Evolutionary conservation across 805 yeast genomes (phyloP).

Genomic region (Priceomyces melissophilus): DNA sequence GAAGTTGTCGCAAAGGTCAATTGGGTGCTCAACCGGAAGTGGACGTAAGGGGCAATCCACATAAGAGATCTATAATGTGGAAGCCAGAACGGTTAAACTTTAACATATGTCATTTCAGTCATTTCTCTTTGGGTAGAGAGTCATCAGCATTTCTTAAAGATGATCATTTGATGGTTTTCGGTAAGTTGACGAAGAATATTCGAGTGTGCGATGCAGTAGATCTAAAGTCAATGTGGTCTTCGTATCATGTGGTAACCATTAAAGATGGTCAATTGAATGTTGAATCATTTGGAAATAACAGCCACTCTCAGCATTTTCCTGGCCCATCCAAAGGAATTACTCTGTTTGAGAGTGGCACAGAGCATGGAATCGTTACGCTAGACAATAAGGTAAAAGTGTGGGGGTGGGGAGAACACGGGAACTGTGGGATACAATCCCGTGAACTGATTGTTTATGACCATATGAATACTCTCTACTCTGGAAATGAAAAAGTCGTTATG

Average conservation of each 20-base stretch:
- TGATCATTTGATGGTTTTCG: conserved; percentile 13
- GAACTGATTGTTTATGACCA: conserved; percentile 34
- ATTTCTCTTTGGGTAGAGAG: conserved; percentile 53
- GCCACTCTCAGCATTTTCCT: conserved; percentile 62
- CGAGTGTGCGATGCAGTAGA: conserved; percentile 1
- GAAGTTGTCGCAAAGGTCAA: conserved; percentile 64
- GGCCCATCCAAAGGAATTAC: conserved; percentile 8
- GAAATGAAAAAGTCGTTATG: conserved; percentile 18
- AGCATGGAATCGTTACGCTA: conserved; percentile 63
- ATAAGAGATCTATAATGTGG: conserved; percentile 18
- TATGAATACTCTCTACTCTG: conserved; percentile 31
- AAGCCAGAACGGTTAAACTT: conserved; percentile 19
- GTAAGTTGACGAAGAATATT: conserved; percentile 11
- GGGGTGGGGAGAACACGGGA: conserved; percentile 99
- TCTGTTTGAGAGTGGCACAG: conserved; percentile 66
- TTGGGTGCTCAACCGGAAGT: conserved; percentile 19
- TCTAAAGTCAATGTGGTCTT: conserved; percentile 69
- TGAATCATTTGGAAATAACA: conserved; percentile 66
- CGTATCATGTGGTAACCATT: conserved; percentile 50
- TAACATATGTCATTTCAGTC: conserved; percentile 2
- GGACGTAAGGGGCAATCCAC: conserved; percentile 5
- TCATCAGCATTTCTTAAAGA: conserved; percentile 40
- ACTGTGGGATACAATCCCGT: conserved; percentile 57
- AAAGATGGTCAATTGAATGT: conserved; percentile 14
- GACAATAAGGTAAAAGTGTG: conserved; percentile 56